A percentile compares a stretch with the other conserved stretches of the same genome.
phyloP scores from a whole-genome alignment of 371 early-diverging fungal species.

The Syncephalis fuscata region DNA sequence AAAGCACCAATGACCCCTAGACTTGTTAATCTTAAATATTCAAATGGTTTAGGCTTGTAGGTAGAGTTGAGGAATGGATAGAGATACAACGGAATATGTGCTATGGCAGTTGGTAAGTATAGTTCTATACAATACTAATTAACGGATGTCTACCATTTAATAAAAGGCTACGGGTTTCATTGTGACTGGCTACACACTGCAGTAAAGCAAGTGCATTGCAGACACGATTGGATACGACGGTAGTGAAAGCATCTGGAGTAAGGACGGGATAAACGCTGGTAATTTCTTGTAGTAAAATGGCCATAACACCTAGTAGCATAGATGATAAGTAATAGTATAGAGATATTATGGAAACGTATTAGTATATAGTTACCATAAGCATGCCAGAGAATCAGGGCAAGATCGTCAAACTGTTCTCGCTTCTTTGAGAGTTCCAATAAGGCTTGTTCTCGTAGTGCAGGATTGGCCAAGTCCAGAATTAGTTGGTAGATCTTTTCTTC shows the following conservation, averaged over 20 bases:
- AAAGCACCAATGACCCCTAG: constrained; percentile 93
- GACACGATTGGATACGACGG: constrained; percentile 78
- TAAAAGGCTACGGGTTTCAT: constrained; percentile 76
- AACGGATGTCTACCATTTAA: constrained; percentile 46
- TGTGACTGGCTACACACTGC: constrained; percentile 91
- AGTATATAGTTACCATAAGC: constrained; percentile 50
- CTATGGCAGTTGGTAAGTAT: too few species aligned
- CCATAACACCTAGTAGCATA: constrained; percentile 56
- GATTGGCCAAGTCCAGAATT: constrained; percentile 71
- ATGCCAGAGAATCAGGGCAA: constrained; percentile 93
- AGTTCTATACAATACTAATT: background rate
- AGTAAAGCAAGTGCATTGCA: constrained; percentile 92
- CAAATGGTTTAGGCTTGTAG: constrained; percentile 85
- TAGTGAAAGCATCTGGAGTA: constrained; percentile 38
- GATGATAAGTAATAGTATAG: background rate
- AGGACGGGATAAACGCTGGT: constrained; percentile 84
- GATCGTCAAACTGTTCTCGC: constrained; percentile 84
- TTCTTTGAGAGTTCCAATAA: constrained; percentile 83
- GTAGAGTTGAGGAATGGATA: constrained; percentile 97
- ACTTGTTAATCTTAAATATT: constrained; percentile 83
- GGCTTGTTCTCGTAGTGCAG: constrained; percentile 66
- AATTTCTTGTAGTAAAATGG: constrained; percentile 88
- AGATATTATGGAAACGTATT: background rate
- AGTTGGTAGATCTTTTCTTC: constrained; percentile 75
- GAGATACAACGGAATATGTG: constrained; percentile 91